Percentiles rank a stretch among this genome's conserved stretches.
phyloP scores from a whole-genome alignment of 768 basidiomycete species.

The Naematelia aurantialba region DNA sequence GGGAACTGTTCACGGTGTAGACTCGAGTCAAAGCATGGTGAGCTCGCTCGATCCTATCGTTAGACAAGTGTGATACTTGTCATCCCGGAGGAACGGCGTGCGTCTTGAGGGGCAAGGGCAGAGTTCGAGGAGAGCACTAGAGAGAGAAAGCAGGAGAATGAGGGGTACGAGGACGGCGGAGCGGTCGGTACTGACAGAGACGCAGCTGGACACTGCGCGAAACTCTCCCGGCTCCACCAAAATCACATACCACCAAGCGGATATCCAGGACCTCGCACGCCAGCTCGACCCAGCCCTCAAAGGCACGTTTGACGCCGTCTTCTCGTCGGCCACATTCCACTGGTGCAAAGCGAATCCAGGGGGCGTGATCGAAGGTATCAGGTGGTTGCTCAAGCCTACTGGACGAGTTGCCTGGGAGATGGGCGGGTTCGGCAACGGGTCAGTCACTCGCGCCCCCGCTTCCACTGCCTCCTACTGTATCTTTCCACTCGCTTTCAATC shows the following conservation, averaged over 20 bases:
- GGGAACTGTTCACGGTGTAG: constrained; percentile 66
- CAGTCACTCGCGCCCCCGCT: constrained; percentile 11
- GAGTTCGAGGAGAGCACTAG: too few relatives aligned
- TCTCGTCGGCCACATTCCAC: constrained; percentile 75
- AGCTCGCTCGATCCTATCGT: constrained; percentile 18
- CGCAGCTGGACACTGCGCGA: constrained; percentile 60
- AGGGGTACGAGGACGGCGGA: too few relatives aligned
- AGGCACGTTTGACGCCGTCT: constrained; percentile 66
- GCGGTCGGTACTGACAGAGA: constrained; percentile 3
- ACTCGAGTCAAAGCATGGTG: constrained; percentile 71
- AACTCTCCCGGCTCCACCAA: constrained; percentile 12
- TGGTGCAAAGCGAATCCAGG: constrained; percentile 76
- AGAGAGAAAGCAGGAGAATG: too few relatives aligned
- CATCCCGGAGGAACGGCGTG: too few relatives aligned
- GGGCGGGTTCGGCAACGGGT: constrained; percentile 74
- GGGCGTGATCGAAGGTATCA: constrained; percentile 63
- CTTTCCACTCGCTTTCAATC: background rate
- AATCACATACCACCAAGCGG: constrained; percentile 23
- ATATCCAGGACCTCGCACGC: constrained; percentile 53
- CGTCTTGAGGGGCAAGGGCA: too few relatives aligned
- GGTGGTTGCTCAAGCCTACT: constrained; percentile 62
- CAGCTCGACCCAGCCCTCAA: constrained; percentile 24
- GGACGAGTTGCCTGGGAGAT: constrained; percentile 73
- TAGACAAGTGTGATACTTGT: background rate
- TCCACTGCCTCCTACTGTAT: background rate